Conservation (phyloP, 306 rosid genomes). For the Vachellia pachyceras region DNA sequence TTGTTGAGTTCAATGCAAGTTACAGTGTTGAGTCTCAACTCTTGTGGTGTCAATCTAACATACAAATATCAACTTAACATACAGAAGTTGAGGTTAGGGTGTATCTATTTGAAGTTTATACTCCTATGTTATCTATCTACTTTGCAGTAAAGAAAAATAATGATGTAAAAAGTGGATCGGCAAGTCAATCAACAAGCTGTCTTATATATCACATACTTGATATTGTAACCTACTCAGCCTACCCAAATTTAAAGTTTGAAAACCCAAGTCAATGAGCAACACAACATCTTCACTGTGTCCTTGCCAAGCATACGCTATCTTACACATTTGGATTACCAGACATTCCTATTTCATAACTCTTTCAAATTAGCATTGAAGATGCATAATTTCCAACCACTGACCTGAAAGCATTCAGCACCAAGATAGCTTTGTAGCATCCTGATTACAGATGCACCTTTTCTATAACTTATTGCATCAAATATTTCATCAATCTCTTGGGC, state of each 20-base stretch:
- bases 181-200: neutral
- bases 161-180: neutral
- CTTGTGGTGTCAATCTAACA: neutral
- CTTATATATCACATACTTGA: neutral
- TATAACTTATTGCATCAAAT: slow-evolving; percentile 90
- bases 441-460: slow-evolving; percentile 93
- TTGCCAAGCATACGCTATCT: neutral
- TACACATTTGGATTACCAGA: neutral
- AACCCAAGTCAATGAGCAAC: neutral
- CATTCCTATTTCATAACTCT: slow-evolving; percentile 19
- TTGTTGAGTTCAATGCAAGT: neutral
- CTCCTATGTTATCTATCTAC: neutral
- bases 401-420: slow-evolving; percentile 93
- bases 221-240: neutral
- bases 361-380: slow-evolving; percentile 27
- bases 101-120: neutral
- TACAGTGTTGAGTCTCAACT: neutral
- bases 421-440: slow-evolving; percentile 98
- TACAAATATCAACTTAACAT: neutral
- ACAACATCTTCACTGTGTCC: neutral
- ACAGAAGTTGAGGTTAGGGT: neutral
- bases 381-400: slow-evolving; percentile 39
- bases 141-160: neutral
- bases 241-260: neutral
- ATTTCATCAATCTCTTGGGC: slow-evolving; percentile 90